phyloP scores from a whole-genome alignment of 202 grass and related monocot species.

The Saccharum hybrid region DNA sequence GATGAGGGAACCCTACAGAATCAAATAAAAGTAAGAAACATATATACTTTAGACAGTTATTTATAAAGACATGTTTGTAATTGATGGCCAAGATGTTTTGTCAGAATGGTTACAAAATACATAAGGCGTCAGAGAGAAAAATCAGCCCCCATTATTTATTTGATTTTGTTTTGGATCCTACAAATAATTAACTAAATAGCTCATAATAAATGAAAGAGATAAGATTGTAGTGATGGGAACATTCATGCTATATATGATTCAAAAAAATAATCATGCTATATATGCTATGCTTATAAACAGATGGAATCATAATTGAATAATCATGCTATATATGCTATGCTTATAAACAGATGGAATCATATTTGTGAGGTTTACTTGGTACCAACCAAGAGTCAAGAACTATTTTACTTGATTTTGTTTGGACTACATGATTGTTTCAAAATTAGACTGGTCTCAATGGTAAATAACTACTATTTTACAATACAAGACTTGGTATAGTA shows the following conservation, averaged over 20 bases:
- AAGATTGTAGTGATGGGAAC: neutral
- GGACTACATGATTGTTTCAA: neutral
- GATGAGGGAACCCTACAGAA: too few relatives aligned
- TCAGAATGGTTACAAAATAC: neutral
- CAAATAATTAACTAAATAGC: neutral
- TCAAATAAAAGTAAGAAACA: neutral
- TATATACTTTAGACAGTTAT: neutral
- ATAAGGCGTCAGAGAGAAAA: too few relatives aligned
- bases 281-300: too few relatives aligned
- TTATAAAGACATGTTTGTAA: slow-evolving; percentile 4
- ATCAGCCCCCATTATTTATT: neutral
- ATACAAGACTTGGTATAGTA: neutral
- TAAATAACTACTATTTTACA: neutral
- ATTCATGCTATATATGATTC: neutral
- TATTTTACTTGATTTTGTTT: neutral
- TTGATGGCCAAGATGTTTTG: neutral
- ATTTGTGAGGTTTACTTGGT: slow-evolving; percentile 18
- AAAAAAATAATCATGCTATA: too few relatives aligned
- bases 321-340: neutral
- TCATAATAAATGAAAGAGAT: neutral
- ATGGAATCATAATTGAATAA: too few relatives aligned
- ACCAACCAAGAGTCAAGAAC: neutral
- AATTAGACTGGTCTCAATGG: neutral
- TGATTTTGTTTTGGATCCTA: neutral
- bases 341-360: neutral